Evolutionary conservation across 306 rosid genomes (phyloP), one percentile per base, ranked within the genome.

Genomic region (Cercis canadensis): DNA sequence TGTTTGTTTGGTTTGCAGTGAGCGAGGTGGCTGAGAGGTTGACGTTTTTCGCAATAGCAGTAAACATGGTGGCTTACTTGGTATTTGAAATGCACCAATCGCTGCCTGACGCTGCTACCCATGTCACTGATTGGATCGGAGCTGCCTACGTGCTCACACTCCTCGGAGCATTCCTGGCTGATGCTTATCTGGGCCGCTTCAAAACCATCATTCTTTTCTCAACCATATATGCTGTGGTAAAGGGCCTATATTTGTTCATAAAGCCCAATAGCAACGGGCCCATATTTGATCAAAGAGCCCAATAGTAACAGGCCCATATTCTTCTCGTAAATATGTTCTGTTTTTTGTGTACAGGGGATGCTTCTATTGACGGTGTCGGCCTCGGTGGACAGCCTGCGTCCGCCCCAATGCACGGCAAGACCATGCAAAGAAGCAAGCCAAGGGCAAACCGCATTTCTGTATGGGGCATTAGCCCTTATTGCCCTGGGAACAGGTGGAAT

Each of bases 401-500:
- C 89, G 0, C 75, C 78, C 4, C 57, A 70, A 68, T 81, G 91
- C 81, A 21, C 60, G 4, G 62, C n/a, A 1, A 18, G 8, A 36
- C 88, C 82, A 8, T 81, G 88, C 72, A 64, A 17, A 13, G 45
- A 39, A 62, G 92, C 87, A 8, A 82, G 65, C 34, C 19, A 65
- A 32, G 54, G 63, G 11, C 92, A 87, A 43, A 72, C 53, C 0
- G 67, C 52, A 32, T 82, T 85, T 76, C 78, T 85, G 8, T 87
- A 75, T n/a, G 46, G 37, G 3, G 86, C 89, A 8, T 77, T 87
- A 2, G 76, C 54, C 9, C 85, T 85, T 9, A 80, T 87, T 34
- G 92, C 89, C 12, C 71, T 87, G 4, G 92, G 89, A 4, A 82
- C 92, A 0, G 92, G 89, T 2, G 89, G 92, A 34, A 84, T 87